Conservation (phyloP, 2,329 filamentous ascomycete species). For the Seiridium cupressi region DNA sequence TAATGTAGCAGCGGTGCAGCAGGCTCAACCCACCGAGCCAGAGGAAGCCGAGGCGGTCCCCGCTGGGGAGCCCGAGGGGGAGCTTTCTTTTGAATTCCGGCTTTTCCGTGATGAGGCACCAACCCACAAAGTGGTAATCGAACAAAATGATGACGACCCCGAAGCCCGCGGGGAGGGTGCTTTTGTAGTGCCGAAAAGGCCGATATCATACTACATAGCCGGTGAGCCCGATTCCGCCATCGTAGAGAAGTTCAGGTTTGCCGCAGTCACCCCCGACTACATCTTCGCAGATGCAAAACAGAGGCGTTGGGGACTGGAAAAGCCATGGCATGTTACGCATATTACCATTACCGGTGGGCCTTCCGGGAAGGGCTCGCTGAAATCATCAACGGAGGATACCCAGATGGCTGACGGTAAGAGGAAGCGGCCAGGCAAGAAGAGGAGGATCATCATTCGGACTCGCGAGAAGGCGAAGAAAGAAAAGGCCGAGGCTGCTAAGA, state of each 20-base stretch:
- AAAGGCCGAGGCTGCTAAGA: conserved; percentile 36
- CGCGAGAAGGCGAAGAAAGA: conserved; percentile 40
- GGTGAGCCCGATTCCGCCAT: conserved; percentile 32
- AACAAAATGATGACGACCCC: conserved; percentile 34
- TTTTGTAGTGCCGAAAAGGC: conserved; percentile 39
- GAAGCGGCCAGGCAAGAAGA: conserved; percentile 56
- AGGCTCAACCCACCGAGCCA: conserved; percentile 10
- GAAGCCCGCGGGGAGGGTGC: conserved; percentile 37
- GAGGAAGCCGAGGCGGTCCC: conserved; percentile 13
- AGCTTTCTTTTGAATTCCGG: conserved; percentile 54
- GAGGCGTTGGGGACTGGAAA: conserved; percentile 56
- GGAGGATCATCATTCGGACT: conserved; percentile 49
- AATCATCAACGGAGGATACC: not conserved
- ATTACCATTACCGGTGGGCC: conserved; percentile 34
- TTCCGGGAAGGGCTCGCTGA: not conserved
- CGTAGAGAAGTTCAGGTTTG: conserved; percentile 37
- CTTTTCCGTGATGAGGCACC: conserved; percentile 51
- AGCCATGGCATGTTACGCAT: conserved; percentile 57
- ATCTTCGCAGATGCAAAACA: conserved; percentile 41
- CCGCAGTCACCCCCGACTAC: conserved; percentile 52
- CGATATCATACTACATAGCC: conserved; percentile 49
- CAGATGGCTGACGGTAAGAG: conserved; percentile 22
- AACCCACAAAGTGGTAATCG: conserved; percentile 49
- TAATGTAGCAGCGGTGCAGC: conserved; percentile 11
- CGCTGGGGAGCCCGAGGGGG: conserved; percentile 19